Percentiles rank a stretch among this genome's conserved stretches.
Evolutionary conservation across 2,329 filamentous ascomycete genomes (phyloP).

Genomic region (Hypoxylon sp.): DNA sequence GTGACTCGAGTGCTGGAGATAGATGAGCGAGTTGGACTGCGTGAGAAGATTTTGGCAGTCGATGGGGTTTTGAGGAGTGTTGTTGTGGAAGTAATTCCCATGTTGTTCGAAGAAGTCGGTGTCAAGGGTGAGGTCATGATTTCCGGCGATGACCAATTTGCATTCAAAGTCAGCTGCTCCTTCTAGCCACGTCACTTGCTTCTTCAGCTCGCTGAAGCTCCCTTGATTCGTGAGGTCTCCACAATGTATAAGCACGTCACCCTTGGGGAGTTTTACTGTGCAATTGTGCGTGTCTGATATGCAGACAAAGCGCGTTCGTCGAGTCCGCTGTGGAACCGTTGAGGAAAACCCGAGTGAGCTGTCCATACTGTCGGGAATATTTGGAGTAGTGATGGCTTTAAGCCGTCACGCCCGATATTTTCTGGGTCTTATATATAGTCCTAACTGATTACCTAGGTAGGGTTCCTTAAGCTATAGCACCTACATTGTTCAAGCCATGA

Average conservation of each 20-base stretch:
- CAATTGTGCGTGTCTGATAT: conserved; percentile 83
- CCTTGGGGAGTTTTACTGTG: conserved; percentile 74
- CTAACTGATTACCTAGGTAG: not conserved
- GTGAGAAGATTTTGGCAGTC: conserved; percentile 69
- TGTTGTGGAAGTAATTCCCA: conserved; percentile 69
- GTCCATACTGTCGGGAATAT: conserved; percentile 25
- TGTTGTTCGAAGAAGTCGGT: conserved; percentile 70
- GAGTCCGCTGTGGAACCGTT: conserved; percentile 45
- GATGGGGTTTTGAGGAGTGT: conserved; percentile 65
- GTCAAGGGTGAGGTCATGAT: conserved; percentile 82
- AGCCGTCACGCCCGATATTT: conserved; percentile 5
- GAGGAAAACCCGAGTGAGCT: conserved; percentile 14
- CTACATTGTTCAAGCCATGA: not conserved
- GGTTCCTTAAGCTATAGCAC: not conserved
- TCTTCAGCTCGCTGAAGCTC: conserved; percentile 71
- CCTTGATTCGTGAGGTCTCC: conserved; percentile 84
- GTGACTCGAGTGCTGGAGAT: conserved; percentile 72
- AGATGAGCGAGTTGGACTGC: conserved; percentile 66
- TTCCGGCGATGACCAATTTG: conserved; percentile 80
- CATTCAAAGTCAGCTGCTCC: conserved; percentile 75
- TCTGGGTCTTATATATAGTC: conserved; percentile 10
- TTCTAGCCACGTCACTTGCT: conserved; percentile 76
- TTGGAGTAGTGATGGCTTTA: conserved; percentile 1
- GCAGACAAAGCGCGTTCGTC: conserved; percentile 77
- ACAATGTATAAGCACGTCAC: conserved; percentile 82